Evolutionary conservation across 257 asterid species (phyloP).

Genomic region (Solanum clarkiae): DNA sequence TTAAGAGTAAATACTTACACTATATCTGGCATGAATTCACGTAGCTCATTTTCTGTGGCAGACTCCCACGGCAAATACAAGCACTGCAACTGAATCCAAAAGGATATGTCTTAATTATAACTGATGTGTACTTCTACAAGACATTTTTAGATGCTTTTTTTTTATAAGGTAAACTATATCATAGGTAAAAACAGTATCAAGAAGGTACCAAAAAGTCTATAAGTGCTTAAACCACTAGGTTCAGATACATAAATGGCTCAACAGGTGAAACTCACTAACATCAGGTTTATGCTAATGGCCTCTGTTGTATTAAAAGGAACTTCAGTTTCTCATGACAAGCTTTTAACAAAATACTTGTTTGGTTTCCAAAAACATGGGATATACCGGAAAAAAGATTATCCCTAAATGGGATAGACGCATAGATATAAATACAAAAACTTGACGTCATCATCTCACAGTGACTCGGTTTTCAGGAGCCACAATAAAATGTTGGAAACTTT

Average conservation of each 20-base stretch:
- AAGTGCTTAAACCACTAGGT: background rate
- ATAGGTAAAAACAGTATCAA: background rate
- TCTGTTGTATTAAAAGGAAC: background rate
- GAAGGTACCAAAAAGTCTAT: background rate
- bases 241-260: background rate
- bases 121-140: background rate
- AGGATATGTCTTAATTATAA: constrained; percentile 7
- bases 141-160: background rate
- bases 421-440: background rate
- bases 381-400: background rate
- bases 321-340: background rate
- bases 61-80: constrained; percentile 78
- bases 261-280: background rate
- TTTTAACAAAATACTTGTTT: background rate
- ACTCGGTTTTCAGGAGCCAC: background rate
- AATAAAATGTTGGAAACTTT: background rate
- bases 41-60: constrained; percentile 48
- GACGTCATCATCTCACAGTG: background rate
- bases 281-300: background rate
- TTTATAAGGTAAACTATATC: background rate
- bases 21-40: constrained; percentile 43
- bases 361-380: background rate
- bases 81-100: constrained; percentile 43
- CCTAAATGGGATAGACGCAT: background rate
- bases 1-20: constrained; percentile 35